Evolutionary conservation across 768 basidiomycete species (phyloP), one percentile per base, ranked within the genome.

Genomic region (Bullera alba): DNA sequence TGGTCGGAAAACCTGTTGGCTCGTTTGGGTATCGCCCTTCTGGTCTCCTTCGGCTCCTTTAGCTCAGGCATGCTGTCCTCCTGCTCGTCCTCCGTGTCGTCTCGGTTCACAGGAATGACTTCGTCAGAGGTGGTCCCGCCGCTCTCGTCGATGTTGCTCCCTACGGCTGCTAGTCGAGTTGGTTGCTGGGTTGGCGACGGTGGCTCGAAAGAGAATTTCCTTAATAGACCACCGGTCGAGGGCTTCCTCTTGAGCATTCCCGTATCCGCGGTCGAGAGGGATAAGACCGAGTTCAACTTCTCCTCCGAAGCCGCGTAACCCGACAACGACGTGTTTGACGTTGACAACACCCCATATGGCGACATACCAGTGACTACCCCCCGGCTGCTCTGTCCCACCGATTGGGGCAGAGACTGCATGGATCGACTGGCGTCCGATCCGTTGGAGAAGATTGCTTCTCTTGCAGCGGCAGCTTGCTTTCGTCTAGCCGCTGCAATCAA

Each of bases 401-500:
- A 34, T 34, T 34, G 10, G 32, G n/a, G 32, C 10, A 10, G 32
- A 34, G 32, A 34, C 32, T 34, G 10, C 32, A 34, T n/a, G n/a
- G n/a, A n/a, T n/a, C n/a, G n/a, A n/a, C n/a, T n/a, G n/a, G n/a
- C n/a, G n/a, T n/a, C n/a, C n/a, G n/a, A n/a, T n/a, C n/a, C n/a
- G n/a, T n/a, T n/a, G n/a, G n/a, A n/a, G n/a, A n/a, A n/a, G n/a
- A n/a, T n/a, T n/a, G n/a, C 32, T 34, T n/a, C n/a, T 10, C 32
- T 28, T 19, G 27, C 15, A 5, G 21, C 27, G 14, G 6, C 19
- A 7, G 19, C 22, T 28, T 43, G 42, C 10, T 26, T 6, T 6
- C 27, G 53, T 16, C 53, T 19, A 2, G 65, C 56, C 5, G 62
- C 57, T 5, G 57, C 27, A 30, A 67, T 61, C 16, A 62, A 35